phyloP scores from a whole-genome alignment of 2,329 filamentous ascomycete species.

The Pseudogymnoascus sp. region DNA sequence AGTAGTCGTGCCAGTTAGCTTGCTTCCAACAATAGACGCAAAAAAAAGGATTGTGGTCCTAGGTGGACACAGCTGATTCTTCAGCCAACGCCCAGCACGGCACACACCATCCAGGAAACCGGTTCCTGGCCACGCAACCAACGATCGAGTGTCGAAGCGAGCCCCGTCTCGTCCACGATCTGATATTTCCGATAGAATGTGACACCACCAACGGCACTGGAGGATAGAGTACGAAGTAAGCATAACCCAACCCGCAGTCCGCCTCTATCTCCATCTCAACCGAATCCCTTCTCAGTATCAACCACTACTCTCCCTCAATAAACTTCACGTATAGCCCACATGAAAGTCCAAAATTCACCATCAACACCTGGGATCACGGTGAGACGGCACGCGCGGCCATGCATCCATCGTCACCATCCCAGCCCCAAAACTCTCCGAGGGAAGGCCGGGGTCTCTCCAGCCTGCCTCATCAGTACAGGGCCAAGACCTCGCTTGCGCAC shows the following conservation, averaged over 20 bases:
- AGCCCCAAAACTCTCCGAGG: background rate
- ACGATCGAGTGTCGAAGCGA: background rate
- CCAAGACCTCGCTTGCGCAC: background rate
- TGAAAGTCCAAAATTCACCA: background rate
- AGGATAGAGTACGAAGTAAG: background rate
- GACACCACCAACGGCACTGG: background rate
- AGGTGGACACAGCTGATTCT: background rate
- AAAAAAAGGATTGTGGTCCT: background rate
- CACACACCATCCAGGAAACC: background rate
- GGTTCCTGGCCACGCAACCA: background rate
- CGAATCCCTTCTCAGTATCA: background rate
- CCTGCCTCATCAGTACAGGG: background rate
- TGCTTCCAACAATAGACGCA: constrained; percentile 1
- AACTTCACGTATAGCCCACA: background rate
- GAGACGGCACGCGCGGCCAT: background rate
- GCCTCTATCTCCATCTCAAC: background rate
- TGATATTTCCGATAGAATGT: background rate
- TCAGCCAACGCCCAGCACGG: background rate
- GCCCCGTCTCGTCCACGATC: background rate
- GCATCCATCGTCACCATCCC: background rate
- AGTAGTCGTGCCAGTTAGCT: background rate
- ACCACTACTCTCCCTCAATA: background rate
- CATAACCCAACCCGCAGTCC: background rate
- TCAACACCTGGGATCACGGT: background rate
- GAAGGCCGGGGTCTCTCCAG: background rate